These are phyloP conservation scores for Paxillus ammoniavirescens DNA, from an alignment of 768 basidiomycete genomes.

Conservation along the genomic window DNA sequence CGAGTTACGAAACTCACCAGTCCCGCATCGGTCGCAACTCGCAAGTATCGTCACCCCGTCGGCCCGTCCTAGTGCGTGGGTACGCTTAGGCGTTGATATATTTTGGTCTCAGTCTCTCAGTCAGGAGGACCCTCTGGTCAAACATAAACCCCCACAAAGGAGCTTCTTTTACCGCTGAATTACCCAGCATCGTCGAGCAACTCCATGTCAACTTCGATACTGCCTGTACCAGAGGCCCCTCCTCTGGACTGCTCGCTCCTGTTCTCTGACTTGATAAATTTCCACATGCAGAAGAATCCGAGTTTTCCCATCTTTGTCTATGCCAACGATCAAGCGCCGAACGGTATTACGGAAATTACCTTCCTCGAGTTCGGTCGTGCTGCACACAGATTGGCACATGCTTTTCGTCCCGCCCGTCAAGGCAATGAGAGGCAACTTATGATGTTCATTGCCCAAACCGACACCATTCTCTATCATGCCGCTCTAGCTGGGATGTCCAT, in stretches of 20 bases:
- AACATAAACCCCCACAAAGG: not conserved
- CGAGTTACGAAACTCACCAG: no score
- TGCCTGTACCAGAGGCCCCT: not conserved
- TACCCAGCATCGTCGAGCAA: no score
- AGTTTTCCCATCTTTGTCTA: constrained; percentile 15
- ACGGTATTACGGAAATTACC: constrained; percentile 14
- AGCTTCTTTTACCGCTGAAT: no score
- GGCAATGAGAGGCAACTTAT: constrained; percentile 27
- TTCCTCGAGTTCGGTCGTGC: constrained; percentile 31
- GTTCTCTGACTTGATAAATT: constrained; percentile 23
- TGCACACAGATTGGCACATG: constrained; percentile 29
- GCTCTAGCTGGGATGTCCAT: constrained; percentile 24
- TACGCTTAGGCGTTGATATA: no score
- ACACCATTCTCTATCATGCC: constrained; percentile 31
- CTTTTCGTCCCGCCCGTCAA: constrained; percentile 14
- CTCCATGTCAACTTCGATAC: no score
- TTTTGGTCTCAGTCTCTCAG: no score
- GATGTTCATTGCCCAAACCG: constrained; percentile 31
- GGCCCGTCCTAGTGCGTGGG: no score
- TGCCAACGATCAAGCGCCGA: constrained; percentile 6
- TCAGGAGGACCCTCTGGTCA: no score
- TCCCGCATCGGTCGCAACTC: no score
- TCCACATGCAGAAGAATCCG: constrained; percentile 20
- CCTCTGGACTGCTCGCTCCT: constrained; percentile 19
- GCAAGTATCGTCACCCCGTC: no score